A percentile compares a stretch with the other conserved stretches of the same genome.
These are phyloP conservation scores for Neurospora sp. DNA, from an alignment of 495 filamentous ascomycete genomes.

Conservation along the genomic window DNA sequence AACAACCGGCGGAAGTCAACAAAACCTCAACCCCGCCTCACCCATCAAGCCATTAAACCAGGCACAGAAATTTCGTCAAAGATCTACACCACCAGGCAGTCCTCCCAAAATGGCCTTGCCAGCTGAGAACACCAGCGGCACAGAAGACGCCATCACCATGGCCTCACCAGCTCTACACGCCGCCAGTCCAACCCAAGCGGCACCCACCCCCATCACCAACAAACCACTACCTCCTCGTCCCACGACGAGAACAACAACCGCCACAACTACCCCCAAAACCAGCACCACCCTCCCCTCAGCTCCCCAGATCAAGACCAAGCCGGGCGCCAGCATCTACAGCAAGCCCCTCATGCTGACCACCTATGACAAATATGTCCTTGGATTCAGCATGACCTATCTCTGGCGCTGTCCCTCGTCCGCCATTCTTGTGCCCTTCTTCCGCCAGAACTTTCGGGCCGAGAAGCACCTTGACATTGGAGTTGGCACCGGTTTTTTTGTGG, in stretches of 20 bases:
- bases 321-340: not conserved
- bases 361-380: slow-evolving; percentile 27
- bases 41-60: not conserved
- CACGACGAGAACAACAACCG: not conserved
- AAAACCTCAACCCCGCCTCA: not conserved
- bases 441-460: slow-evolving; percentile 12
- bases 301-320: not conserved
- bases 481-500: slow-evolving; percentile 27
- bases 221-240: not conserved
- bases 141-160: not conserved
- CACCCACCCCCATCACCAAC: not conserved
- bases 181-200: not conserved
- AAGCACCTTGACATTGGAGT: slow-evolving; percentile 32
- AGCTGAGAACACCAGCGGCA: not conserved
- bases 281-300: no score
- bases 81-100: not conserved
- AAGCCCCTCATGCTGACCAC: slow-evolving; percentile 11
- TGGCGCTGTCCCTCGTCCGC: slow-evolving; percentile 24
- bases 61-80: not conserved
- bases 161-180: not conserved
- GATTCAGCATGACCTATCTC: slow-evolving; percentile 18
- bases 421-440: slow-evolving; percentile 29
- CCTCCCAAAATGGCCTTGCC: not conserved
- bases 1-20: not conserved
- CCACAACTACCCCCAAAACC: not conserved